Conservation (phyloP, 306 rosid genomes). For the Castanospermum australe region DNA sequence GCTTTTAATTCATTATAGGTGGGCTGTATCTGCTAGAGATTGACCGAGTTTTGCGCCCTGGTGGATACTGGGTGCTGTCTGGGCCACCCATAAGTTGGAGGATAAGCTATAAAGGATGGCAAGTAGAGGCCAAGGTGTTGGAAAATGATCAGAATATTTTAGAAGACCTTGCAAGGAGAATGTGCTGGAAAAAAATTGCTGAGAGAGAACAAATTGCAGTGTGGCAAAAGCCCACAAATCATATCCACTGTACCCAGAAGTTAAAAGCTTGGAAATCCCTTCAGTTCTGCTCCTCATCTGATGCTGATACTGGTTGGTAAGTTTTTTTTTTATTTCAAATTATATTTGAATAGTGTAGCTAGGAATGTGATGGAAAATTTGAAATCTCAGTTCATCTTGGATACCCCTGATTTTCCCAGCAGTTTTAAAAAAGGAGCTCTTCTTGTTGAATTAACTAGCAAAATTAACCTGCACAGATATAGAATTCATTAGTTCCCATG, state of each 20-base stretch:
- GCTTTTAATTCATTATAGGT: neutral
- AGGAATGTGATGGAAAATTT: neutral
- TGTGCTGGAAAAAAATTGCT: slow-evolving; percentile 35
- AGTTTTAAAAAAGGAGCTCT: neutral
- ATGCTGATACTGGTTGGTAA: slow-evolving; percentile 31
- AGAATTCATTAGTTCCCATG: neutral
- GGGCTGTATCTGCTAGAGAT: slow-evolving; percentile 28
- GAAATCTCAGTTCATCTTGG: too few species aligned
- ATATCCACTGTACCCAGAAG: slow-evolving; percentile 21
- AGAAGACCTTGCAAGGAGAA: slow-evolving; percentile 26
- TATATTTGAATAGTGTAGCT: neutral
- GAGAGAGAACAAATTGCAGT: slow-evolving; percentile 18
- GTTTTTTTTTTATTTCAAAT: neutral
- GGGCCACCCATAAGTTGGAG: slow-evolving; percentile 41
- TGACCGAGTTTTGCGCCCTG: slow-evolving; percentile 30
- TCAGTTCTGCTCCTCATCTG: slow-evolving; percentile 10
- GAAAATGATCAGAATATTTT: slow-evolving; percentile 18
- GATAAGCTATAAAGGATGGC: slow-evolving; percentile 14
- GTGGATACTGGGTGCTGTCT: slow-evolving; percentile 39
- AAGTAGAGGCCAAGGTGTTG: neutral
- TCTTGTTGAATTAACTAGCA: neutral
- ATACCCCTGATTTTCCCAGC: neutral
- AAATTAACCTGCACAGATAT: neutral
- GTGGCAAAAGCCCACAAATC: slow-evolving; percentile 26
- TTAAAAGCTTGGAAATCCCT: slow-evolving; percentile 17